Percentiles rank a stretch among this genome's conserved stretches.
Conservation (phyloP, 192 early-diverging fungal species). For the Coemansia sp. region DNA sequence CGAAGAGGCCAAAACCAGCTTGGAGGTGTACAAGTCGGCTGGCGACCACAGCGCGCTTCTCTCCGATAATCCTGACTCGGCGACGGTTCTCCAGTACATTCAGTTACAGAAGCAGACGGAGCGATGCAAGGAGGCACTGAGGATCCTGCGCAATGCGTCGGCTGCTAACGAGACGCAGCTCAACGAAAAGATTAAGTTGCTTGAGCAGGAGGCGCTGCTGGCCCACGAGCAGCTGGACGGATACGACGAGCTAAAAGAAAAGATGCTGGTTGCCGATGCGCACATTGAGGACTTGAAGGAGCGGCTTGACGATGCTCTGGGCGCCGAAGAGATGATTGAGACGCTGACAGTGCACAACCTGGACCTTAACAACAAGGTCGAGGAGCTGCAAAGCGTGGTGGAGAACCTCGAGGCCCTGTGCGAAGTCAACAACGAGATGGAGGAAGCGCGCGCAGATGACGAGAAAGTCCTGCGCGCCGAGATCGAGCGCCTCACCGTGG, state of each 20-base stretch:
- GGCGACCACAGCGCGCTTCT: conserved; percentile 5
- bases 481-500: conserved; percentile 66
- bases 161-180: conserved; percentile 69
- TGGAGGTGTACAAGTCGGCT: conserved; percentile 52
- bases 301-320: conserved; percentile 75
- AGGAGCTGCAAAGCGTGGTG: conserved; percentile 72
- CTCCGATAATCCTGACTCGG: neutral
- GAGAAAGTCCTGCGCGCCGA: conserved; percentile 83
- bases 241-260: conserved; percentile 44
- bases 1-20: conserved; percentile 69
- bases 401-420: conserved; percentile 90
- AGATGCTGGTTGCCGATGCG: conserved; percentile 62
- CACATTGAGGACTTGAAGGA: conserved; percentile 82
- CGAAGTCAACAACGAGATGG: conserved; percentile 88
- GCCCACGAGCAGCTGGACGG: conserved; percentile 60
- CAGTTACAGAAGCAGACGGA: conserved; percentile 84
- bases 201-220: conserved; percentile 68
- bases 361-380: conserved; percentile 63
- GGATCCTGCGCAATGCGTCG: conserved; percentile 78
- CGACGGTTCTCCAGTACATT: conserved; percentile 53
- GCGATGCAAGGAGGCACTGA: conserved; percentile 82
- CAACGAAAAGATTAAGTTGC: conserved; percentile 58
- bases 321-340: conserved; percentile 82
- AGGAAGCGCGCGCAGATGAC: conserved; percentile 87
- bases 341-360: conserved; percentile 83